Evolutionary conservation across 2,329 filamentous ascomycete species (phyloP), one percentile per base, ranked within the genome.

Genomic region (Alternaria tenuissima): DNA sequence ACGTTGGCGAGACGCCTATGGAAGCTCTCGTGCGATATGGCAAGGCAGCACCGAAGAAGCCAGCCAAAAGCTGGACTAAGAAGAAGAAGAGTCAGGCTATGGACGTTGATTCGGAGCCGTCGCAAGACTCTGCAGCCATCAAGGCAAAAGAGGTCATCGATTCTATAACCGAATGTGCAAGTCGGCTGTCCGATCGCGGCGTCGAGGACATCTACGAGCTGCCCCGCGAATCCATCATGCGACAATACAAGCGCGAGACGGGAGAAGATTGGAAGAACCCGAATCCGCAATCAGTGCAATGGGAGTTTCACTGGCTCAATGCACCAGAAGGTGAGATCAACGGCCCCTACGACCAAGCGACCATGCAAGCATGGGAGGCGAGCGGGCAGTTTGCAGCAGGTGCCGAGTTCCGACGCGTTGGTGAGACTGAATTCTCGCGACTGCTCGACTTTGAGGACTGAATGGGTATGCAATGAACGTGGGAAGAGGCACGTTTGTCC

Each of bases 221-320:
- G 44, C 92, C 96, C 76, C 86, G 94, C 58, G 95, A 98, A 79
- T 79, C 90, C 62, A 85, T 99, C 28, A 88, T 94, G 55, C 86
- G 95, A 34, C 91, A 94, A 76, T 98, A 93, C 77, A 86, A 87
- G 65, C 88, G 89, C 52, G 94, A 97, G 78, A 93, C 93, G 0
- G 94, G 94, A 34, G 93, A 97, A 70, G 87, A 91, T 8, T 99
- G 95, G 95, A 81, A 85, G 53, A 87, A 88, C 42, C 81, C 83
- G 6, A 72, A 80, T 47, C 73, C 78, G 24, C 75, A 73, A 18
- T 71, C 72, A 24, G 57, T 69, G 53, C 86, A 87, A 83, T 99
- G 94, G 94, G 92, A 98, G 78, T 99, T 93, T 77, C 87, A 92
- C 59, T 99, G 95, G 95, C 89, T 88, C 39, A 93, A 97, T 76